Base-by-base conservation (phyloP, 169 alveolate genomes). In the Cryptosporidium xiaoi region DNA sequence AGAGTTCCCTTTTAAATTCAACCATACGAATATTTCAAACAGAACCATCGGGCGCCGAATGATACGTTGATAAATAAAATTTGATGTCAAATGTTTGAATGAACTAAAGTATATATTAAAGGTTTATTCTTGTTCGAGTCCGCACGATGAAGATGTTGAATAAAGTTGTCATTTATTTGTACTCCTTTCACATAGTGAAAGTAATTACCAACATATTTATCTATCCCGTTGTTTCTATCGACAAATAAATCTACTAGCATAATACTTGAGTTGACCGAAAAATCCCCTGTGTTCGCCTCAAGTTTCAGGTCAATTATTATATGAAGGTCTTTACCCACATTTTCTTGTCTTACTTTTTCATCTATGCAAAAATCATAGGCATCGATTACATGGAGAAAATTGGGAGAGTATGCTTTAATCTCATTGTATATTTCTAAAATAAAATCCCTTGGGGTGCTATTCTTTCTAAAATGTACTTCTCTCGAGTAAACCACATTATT, bases 41-140 rank as follows among this genome's bases (percentile, higher is more conserved):
- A 44, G 66, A 34, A 66, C 36, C 12, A 34, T 29, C 1, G 51
- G 29, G 55, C 83, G 83, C 67, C 83, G 51, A 31, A 69, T 46
- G 27, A 24, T 24, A 24, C 31, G 1, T 40, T 48, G 55, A 48
- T 16, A 16, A 48, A 48, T 13, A 13, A 48, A 16, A 13, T 48
- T 48, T 2, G 20, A 44, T 44, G 16, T 50, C 33, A 69, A 69
- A 20, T 51, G 16, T n/a, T 69, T 18, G 83, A 69, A 55, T 69
- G 83, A 15, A 69, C 24, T 29, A 69, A 48, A 29, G 83, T 69
- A 69, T 69, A 69, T 48, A 69, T 55, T 36, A 69, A 69, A 50
- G 83, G 83, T 12, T 69, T 51, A n/a, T 31, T 33, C 55, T 51
- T 27, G 33, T 18, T 4, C 6, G 3, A 29, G 36, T 53, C 36